Evolutionary conservation across 2,329 filamentous ascomycete genomes (phyloP).

Genomic region (Ophiognomonia clavigignenti-juglandacearum): DNA sequence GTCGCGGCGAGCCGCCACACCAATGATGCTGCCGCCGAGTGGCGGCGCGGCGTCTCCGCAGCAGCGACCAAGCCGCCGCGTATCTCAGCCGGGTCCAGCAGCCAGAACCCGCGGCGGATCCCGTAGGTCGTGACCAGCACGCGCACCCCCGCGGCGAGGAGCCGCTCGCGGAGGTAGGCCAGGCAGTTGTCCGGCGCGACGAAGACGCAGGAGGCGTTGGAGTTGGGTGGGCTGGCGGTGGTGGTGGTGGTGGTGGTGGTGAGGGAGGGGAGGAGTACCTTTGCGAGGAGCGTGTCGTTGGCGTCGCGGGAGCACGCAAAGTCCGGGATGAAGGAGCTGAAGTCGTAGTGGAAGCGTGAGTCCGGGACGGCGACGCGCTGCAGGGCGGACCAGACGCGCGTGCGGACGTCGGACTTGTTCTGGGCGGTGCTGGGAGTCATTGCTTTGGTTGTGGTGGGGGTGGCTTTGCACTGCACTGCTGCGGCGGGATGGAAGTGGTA

Average conservation of each 20-base stretch:
- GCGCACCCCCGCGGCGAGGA: slow-evolving; percentile 34
- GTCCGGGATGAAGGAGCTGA: slow-evolving; percentile 36
- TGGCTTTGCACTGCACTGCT: too few relatives aligned
- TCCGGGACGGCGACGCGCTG: slow-evolving; percentile 34
- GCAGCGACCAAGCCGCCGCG: slow-evolving; percentile 19
- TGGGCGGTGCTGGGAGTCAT: neutral
- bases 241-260: too few relatives aligned
- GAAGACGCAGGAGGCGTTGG: slow-evolving; percentile 28
- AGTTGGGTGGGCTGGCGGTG: slow-evolving; percentile 31
- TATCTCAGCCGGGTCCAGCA: slow-evolving; percentile 32
- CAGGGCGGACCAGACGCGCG: slow-evolving; percentile 29
- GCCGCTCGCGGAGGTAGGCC: slow-evolving; percentile 32
- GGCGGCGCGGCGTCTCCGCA: too few relatives aligned
- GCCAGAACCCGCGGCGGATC: slow-evolving; percentile 35
- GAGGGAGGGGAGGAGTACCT: too few relatives aligned
- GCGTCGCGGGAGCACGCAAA: slow-evolving; percentile 33
- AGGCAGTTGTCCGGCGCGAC: slow-evolving; percentile 39
- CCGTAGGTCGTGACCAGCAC: slow-evolving; percentile 36
- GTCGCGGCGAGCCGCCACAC: slow-evolving; percentile 32
- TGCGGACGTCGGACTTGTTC: slow-evolving; percentile 18
- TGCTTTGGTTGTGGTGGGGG: too few relatives aligned
- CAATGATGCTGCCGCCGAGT: too few relatives aligned
- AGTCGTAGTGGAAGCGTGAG: slow-evolving; percentile 38
- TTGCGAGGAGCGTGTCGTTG: slow-evolving; percentile 24
- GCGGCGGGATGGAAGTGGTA: too few relatives aligned